Base-by-base conservation (phyloP, 352 stramenopile species). In the Globisporangium echinulatum region DNA sequence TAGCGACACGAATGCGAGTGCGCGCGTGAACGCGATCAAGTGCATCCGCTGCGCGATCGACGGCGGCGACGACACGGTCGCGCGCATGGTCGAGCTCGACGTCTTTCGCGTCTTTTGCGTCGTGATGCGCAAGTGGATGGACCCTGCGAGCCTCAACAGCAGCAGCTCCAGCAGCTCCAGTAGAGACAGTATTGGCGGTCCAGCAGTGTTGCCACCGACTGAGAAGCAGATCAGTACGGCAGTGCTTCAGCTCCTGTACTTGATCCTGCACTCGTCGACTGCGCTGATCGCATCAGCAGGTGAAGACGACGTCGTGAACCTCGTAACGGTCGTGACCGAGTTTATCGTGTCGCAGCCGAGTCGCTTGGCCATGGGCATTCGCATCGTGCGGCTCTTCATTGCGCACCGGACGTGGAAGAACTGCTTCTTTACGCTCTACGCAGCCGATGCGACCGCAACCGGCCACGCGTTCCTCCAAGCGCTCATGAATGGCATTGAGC, bases 301-400 rank as follows among this genome's bases (percentile, higher is more conserved):
- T 2, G 77, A 79, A 39, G 77, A 89, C 37, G 74, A 92, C 59
- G 71, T 89, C 6, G 77, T 68, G 19, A 84, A 74, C 37, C 67
- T 94, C 14, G 71, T 92, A 33, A 80, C 73, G 15, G 71, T 87
- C 47, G 77, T 90, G 49, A 90, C 79, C 0, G 78, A 91, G 46
- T 89, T 88, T 59, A 75, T 88, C 8, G 76, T 90, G 14, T 71
- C 70, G 1, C 63, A 84, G 53, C 68, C 71, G 14, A 71, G 74
- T 39, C 74, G 75, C 2, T 61, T 88, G 56, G 69, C 74, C 8
- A 77, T 81, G 57, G 76, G 78, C 1, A 74, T 92, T 49, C 69
- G 78, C 38, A 87, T 92, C 44, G 76, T 90, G n/a, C 78, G 82
- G n/a, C 66, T 92, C n/a, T 74, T 92, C 8, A 86, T 89, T 44